These are phyloP conservation scores for Alisma plantagoaquatica DNA, from an alignment of 106 monocot genomes.

Conservation along the genomic window DNA sequence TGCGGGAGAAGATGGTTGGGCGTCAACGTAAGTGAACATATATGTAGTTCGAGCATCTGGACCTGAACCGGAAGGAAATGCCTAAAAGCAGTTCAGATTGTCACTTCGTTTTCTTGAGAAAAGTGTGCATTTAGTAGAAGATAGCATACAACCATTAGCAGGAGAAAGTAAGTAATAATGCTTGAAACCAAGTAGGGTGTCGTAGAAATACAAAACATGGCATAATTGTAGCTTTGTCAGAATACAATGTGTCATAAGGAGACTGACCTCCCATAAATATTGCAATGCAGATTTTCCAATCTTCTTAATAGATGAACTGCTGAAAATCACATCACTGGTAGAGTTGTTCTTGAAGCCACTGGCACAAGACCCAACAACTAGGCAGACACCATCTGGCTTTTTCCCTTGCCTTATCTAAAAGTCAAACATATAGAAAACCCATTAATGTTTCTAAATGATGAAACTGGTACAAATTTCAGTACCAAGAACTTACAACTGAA, in stretches of 20 bases:
- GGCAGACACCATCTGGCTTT: constrained; percentile 95
- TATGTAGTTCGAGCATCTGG: constrained; percentile 77
- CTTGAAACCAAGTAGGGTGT: no score
- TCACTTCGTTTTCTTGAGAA: no score
- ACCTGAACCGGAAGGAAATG: constrained; percentile 96
- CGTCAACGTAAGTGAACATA: constrained; percentile 85
- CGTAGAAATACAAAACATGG: no score
- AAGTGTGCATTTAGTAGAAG: no score
- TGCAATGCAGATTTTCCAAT: constrained; percentile 41
- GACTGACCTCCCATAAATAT: constrained; percentile 99
- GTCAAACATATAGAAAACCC: background rate
- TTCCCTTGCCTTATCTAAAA: constrained; percentile 61
- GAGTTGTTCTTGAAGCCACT: constrained; percentile 67
- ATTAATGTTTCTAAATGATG: no score
- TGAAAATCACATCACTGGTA: constrained; percentile 87
- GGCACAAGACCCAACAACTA: constrained; percentile 83
- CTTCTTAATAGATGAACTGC: constrained; percentile 46
- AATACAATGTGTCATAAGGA: no score
- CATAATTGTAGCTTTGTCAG: no score
- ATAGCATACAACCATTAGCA: no score
- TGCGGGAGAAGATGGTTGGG: constrained; percentile 47
- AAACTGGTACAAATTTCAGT: no score
- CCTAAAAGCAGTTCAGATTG: constrained; percentile 35
- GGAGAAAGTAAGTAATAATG: no score
- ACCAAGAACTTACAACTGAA: no score